phyloP scores from a whole-genome alignment of 192 early-diverging fungal species.

The Coemansia sp. region DNA sequence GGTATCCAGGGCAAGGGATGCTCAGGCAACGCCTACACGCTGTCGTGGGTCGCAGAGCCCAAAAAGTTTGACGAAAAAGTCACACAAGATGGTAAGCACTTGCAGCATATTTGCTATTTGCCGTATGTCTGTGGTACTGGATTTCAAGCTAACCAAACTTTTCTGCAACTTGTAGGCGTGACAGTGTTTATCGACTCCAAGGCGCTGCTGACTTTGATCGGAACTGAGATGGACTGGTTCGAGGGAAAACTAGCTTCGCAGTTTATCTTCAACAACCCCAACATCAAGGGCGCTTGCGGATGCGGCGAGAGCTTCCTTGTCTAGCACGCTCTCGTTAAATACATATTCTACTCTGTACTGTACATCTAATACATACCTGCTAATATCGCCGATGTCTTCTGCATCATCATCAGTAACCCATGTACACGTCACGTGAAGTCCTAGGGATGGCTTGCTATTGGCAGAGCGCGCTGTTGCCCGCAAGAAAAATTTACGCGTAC shows the following conservation, averaged over 20 bases:
- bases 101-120: not conserved
- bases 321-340: slow-evolving; percentile 31
- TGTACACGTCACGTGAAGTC: not conserved
- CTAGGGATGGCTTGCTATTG: not conserved
- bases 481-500: not conserved
- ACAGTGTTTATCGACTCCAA: slow-evolving; percentile 96
- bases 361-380: slow-evolving; percentile 3
- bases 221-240: slow-evolving; percentile 99
- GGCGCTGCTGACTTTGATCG: slow-evolving; percentile 91
- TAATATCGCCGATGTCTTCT: too few relatives aligned
- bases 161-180: slow-evolving; percentile 66
- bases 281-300: slow-evolving; percentile 94
- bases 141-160: not conserved
- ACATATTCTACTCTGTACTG: not conserved
- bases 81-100: slow-evolving; percentile 86
- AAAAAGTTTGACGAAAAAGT: slow-evolving; percentile 93
- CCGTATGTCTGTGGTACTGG: too few relatives aligned
- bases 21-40: slow-evolving; percentile 87
- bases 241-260: slow-evolving; percentile 86
- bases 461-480: not conserved
- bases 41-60: slow-evolving; percentile 79
- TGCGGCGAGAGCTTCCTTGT: slow-evolving; percentile 94
- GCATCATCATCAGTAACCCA: not conserved
- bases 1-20: slow-evolving; percentile 97
- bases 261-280: slow-evolving; percentile 99